Conservation (phyloP, 2,329 filamentous ascomycete species). For the Penicillium sp. region DNA sequence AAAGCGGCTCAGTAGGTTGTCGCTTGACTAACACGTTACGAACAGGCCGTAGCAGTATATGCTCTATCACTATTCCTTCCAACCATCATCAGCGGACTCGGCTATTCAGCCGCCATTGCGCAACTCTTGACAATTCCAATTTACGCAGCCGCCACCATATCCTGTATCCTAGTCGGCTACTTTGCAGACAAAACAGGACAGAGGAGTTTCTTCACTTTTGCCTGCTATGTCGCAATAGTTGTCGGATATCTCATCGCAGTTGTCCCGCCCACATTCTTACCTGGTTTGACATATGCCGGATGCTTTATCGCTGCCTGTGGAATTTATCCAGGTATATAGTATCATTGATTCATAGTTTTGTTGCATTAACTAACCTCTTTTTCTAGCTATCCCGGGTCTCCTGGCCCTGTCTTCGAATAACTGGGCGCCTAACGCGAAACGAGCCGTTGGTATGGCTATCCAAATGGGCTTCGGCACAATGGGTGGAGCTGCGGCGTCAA, state of each 20-base stretch:
- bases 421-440: slow-evolving; percentile 5
- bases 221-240: slow-evolving; percentile 1
- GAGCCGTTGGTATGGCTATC: slow-evolving; percentile 8
- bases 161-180: slow-evolving; percentile 5
- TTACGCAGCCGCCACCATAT: slow-evolving; percentile 23
- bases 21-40: neutral
- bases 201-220: slow-evolving; percentile 4
- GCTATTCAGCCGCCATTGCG: slow-evolving; percentile 21
- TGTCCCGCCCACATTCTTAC: slow-evolving; percentile 3
- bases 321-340: slow-evolving; percentile 4
- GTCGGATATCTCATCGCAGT: slow-evolving; percentile 9
- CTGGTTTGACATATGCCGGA: slow-evolving; percentile 9
- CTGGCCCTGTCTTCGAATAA: slow-evolving; percentile 7
- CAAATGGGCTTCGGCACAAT: slow-evolving; percentile 11
- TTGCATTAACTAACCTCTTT: neutral
- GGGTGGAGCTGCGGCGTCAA: slow-evolving; percentile 11
- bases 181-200: slow-evolving; percentile 2
- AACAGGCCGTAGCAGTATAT: slow-evolving; percentile 14
- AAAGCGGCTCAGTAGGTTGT: neutral
- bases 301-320: slow-evolving; percentile 9
- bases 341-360: neutral
- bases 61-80: slow-evolving; percentile 20
- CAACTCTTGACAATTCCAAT: slow-evolving; percentile 28
- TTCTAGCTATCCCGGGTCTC: slow-evolving; percentile 5
- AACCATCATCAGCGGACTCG: slow-evolving; percentile 26